These are phyloP conservation scores for Venturia nashicola DNA, from an alignment of 2,329 filamentous ascomycete species.

Conservation along the genomic window DNA sequence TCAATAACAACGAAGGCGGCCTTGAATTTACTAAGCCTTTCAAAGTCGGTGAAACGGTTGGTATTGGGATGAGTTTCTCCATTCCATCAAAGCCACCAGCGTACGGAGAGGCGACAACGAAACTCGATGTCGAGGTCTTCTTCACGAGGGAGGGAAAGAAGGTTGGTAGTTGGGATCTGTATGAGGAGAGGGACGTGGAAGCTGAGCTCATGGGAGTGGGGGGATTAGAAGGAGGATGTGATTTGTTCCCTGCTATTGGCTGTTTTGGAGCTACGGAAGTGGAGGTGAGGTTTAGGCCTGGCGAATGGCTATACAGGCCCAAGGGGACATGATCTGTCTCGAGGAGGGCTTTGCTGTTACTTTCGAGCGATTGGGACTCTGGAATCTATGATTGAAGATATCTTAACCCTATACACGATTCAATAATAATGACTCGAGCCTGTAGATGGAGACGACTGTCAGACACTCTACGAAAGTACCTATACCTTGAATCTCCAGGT, in stretches of 20 bases:
- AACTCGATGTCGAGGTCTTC: conserved; percentile 48
- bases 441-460: no score
- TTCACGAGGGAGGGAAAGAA: conserved; percentile 55
- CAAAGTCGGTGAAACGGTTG: conserved; percentile 51
- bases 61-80: conserved; percentile 56
- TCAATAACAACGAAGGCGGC: conserved; percentile 65
- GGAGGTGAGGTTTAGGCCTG: conserved; percentile 51
- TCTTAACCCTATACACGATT: not conserved
- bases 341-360: not conserved
- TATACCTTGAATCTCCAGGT: no score
- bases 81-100: conserved; percentile 25
- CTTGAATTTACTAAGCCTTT: conserved; percentile 55
- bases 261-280: conserved; percentile 57
- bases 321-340: not conserved
- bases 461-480: no score
- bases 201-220: conserved; percentile 47
- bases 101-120: conserved; percentile 13
- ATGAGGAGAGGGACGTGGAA: conserved; percentile 58
- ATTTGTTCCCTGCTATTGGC: conserved; percentile 59
- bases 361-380: not conserved
- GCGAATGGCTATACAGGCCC: conserved; percentile 40
- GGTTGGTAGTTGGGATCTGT: conserved; percentile 55
- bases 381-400: not conserved
- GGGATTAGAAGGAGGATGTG: conserved; percentile 59
- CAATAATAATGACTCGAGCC: not conserved